Conservation (phyloP, 1,139 yeast genomes). For the Hyphopichia fennica region DNA sequence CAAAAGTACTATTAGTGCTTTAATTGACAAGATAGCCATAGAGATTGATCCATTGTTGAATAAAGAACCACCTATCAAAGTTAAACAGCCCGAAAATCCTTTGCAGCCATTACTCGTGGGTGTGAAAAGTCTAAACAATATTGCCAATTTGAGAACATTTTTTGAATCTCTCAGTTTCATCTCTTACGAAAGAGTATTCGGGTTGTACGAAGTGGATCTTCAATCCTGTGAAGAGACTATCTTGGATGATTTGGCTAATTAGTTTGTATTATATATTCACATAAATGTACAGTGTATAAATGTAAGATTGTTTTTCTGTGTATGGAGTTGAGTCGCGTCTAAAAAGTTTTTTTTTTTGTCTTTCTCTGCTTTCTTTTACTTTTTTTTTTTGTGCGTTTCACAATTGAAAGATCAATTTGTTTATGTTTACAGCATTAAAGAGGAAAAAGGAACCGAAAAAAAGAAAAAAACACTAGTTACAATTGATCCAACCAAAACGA, state of each 20-base stretch:
- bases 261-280: neutral
- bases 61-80: conserved; percentile 33
- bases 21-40: conserved; percentile 50
- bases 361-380: neutral
- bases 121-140: conserved; percentile 38
- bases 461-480: neutral
- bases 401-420: conserved; percentile 1
- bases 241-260: conserved; percentile 38
- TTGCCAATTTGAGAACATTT: conserved; percentile 62
- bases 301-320: neutral
- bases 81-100: conserved; percentile 21
- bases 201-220: conserved; percentile 50
- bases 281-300: neutral
- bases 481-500: neutral
- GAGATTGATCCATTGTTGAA: conserved; percentile 38
- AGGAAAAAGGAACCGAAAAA: no score
- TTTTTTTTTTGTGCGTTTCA: conserved; percentile 3
- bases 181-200: conserved; percentile 72
- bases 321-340: neutral
- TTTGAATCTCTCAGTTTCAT: conserved; percentile 70
- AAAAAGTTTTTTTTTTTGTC: neutral
- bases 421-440: neutral
- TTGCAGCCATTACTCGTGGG: conserved; percentile 51
- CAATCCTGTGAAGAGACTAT: conserved; percentile 55
- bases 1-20: conserved; percentile 34